Evolutionary conservation across 2,329 filamentous ascomycete species (phyloP).

Genomic region (Beauveria brongniartii): DNA sequence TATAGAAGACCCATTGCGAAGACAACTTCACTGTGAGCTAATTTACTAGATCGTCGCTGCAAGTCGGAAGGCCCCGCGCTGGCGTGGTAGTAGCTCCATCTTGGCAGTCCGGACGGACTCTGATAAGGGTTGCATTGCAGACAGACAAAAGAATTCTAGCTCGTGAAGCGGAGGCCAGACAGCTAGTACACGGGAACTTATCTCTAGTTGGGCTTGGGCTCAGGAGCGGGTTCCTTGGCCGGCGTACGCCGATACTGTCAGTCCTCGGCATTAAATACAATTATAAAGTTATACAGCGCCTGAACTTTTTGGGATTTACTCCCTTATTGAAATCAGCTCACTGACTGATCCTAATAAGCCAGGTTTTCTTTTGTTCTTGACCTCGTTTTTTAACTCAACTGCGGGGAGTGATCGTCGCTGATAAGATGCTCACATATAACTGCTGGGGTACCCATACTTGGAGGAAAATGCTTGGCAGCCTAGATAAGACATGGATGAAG

Average conservation of each 20-base stretch:
- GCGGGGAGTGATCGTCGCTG: neutral
- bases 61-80: neutral
- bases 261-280: neutral
- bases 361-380: no score
- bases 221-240: neutral
- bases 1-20: no score
- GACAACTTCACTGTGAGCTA: neutral
- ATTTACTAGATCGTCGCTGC: neutral
- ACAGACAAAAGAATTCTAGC: neutral
- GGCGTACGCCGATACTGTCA: neutral
- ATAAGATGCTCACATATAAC: neutral
- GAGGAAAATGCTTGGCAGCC: neutral
- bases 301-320: neutral
- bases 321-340: no score
- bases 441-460: neutral
- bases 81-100: neutral
- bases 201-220: neutral
- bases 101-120: neutral
- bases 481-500: neutral
- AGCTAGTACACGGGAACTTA: neutral
- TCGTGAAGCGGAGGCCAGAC: neutral
- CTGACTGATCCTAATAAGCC: no score
- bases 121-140: conserved; percentile 3
- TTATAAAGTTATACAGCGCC: neutral
- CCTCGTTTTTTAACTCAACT: neutral